Base-by-base conservation (phyloP, 805 yeast species). In the Barnettozyma vustinii region DNA sequence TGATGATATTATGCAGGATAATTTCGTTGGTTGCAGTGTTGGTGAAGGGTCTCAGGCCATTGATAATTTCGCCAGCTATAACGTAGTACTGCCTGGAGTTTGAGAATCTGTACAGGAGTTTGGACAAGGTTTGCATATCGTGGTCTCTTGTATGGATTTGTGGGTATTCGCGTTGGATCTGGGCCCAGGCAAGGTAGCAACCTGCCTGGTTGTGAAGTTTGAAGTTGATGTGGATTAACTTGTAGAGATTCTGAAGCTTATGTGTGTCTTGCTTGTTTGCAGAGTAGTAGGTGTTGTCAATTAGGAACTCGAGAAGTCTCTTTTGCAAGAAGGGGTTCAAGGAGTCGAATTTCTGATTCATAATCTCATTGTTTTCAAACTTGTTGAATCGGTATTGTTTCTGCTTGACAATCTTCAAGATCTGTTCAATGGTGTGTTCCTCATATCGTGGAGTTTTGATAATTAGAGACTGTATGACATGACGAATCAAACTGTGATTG, bases 181-280 rank as follows among this genome's bases (percentile, higher is more conserved):
- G 33, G 10, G 53, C 44, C 63, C 63, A 60, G n/a, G 45, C 40
- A 10, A 54, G 39, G 21, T 52, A 54, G 27, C 56, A 54, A n/a
- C 61, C 62, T 5, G 58, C 48, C 3, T 40, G 39, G 43, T 60
- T 58, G 15, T 47, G 53, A n/a, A 52, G 18, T 15, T 36, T 21
- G 25, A 51, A 49, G 21, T 58, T 56, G 18, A 48, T 48, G 18
- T 51, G 36, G 2, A 60, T 57, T 7, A 52, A 39, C 16, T 37
- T 46, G 21, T 60, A 60, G 13, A 27, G 26, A 8, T 35, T 39
- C 13, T 26, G 47, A 1, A 60, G n/a, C 18, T 42, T 42, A 1
- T 33, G 33, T 9, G 37, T 42, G 19, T 37, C 49, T 8, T 8
- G 16, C 16, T 33, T 37, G 20, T 26, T 16, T n/a, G 35, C 20